Evolutionary conservation across 768 basidiomycete genomes (phyloP).

Genomic region (Daedaleopsis nitida): DNA sequence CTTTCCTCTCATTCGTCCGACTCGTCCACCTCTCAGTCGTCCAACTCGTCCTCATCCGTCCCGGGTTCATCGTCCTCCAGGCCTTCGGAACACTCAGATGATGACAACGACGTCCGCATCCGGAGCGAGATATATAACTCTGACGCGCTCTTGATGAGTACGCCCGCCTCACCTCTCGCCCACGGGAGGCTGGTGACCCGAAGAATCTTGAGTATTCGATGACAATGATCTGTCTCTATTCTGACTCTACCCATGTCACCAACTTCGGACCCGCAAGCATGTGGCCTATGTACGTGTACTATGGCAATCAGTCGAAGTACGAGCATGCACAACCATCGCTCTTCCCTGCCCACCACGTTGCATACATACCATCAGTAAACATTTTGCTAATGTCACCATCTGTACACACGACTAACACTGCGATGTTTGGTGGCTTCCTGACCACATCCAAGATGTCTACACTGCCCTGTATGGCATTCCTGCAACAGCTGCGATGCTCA

Average conservation of each 20-base stretch:
- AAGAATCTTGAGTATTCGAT: conserved; percentile 5
- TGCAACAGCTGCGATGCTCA: conserved; percentile 25
- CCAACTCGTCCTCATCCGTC: too few relatives aligned
- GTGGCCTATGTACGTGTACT: conserved; percentile 44
- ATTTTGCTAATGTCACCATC: background rate
- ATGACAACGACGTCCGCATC: too few relatives aligned
- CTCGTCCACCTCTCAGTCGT: too few relatives aligned
- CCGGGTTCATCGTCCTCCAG: too few relatives aligned
- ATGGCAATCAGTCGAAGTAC: conserved; percentile 40
- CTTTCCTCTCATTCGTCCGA: too few relatives aligned
- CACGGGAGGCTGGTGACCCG: conserved; percentile 1
- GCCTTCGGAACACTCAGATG: too few relatives aligned
- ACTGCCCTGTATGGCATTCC: conserved; percentile 3
- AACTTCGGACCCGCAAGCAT: conserved; percentile 25
- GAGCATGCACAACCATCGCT: conserved; percentile 29
- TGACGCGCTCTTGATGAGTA: conserved; percentile 7
- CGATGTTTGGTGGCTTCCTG: too few relatives aligned
- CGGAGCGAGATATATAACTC: too few relatives aligned
- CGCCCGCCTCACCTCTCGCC: background rate
- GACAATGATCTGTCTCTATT: conserved; percentile 20
- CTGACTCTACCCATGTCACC: conserved; percentile 28
- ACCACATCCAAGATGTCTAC: background rate
- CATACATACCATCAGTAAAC: conserved; percentile 44
- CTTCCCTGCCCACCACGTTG: conserved; percentile 40
- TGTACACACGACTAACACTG: too few relatives aligned